Evolutionary conservation across 1,139 yeast species (phyloP), one percentile per base, ranked within the genome.

Genomic region (Kurtzmaniella quercitrusa): DNA sequence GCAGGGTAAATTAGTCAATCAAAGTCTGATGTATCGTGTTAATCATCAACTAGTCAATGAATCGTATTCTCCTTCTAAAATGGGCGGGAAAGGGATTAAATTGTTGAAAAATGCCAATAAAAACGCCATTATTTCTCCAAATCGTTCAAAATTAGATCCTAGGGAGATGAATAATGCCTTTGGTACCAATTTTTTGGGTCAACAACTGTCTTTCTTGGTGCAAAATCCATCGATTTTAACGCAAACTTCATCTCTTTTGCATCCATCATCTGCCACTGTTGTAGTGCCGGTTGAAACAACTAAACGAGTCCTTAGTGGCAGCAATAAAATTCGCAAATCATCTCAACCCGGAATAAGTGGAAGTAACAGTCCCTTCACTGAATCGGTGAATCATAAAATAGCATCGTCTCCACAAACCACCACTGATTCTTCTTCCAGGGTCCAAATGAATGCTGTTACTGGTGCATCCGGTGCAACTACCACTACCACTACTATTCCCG

Each of bases 61-160:
- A 37, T 46, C 57, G 38, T 56, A 58, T 48, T 64, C 72, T 6
- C 73, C 73, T 1, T 62, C 70, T 2, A 63, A 62, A 44, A 46
- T 58, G 29, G 66, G 65, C 11, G 47, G 57, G 23, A 66, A 62
- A 39, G 67, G 68, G 3, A 16, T 33, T 5, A 65, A 63, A 44
- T 59, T 66, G 65, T 65, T 65, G 50, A 66, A 66, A 44, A 66
- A 62, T 50, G 57, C 67, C 31, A 62, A 59, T 42, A 60, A 56
- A 42, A 60, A 60, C 41, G 68, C 68, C n/a, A 56, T 66, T 15
- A 58, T 55, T 34, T 66, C 72, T 1, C 73, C 73, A 1, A 60
- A 57, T 47, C 47, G 65, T 37, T 49, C 56, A 6, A 50, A 54
- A 2, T 36, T 36, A n/a, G 27, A 36, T 19, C 38, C 23, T 11